phyloP scores from a whole-genome alignment of 2,329 filamentous ascomycete species.

The Colletotrichum cereale region DNA sequence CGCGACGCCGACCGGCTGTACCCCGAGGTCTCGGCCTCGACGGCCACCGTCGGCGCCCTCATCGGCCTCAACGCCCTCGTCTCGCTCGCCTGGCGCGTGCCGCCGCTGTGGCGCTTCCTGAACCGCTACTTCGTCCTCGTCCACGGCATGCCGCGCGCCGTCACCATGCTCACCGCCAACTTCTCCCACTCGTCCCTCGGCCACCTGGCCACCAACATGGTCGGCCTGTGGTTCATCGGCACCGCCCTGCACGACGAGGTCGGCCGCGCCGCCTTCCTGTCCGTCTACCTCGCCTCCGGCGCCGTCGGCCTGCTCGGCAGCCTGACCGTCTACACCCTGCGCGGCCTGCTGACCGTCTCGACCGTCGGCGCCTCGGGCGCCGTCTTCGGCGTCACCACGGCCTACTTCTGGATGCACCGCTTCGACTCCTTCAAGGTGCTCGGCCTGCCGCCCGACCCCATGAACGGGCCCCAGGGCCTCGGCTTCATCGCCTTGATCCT shows the following conservation, averaged over 20 bases:
- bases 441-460: conserved; percentile 66
- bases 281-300: conserved; percentile 73
- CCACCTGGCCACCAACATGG: conserved; percentile 76
- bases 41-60: conserved; percentile 73
- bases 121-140: conserved; percentile 78
- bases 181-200: conserved; percentile 76
- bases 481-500: conserved; percentile 65
- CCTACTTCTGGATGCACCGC: conserved; percentile 72
- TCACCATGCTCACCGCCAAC: conserved; percentile 71
- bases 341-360: conserved; percentile 60
- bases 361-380: conserved; percentile 77
- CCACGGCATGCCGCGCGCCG: conserved; percentile 73
- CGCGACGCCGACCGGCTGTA: conserved; percentile 62
- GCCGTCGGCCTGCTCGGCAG: conserved; percentile 70
- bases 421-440: conserved; percentile 69
- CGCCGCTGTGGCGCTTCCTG: conserved; percentile 73
- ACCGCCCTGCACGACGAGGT: conserved; percentile 77
- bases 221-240: conserved; percentile 75
- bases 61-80: conserved; percentile 70
- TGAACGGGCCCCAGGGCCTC: conserved; percentile 65
- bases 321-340: conserved; percentile 62
- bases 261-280: conserved; percentile 75
- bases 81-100: conserved; percentile 71
- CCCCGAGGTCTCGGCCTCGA: conserved; percentile 71
- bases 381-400: conserved; percentile 70